phyloP scores from a whole-genome alignment of 2,329 filamentous ascomycete species.

The Epichloe baconii region DNA sequence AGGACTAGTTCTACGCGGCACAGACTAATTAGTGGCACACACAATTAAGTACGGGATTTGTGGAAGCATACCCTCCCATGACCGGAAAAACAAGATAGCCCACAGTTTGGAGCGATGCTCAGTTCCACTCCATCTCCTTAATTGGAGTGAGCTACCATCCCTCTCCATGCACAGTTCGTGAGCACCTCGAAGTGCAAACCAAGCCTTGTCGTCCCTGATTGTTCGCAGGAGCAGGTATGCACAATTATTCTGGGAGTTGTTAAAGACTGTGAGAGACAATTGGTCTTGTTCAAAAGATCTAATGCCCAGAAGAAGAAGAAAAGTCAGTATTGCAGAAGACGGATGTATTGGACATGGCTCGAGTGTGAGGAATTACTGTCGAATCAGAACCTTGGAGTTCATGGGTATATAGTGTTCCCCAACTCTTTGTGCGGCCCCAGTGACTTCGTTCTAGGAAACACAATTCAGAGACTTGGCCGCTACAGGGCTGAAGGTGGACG shows the following conservation, averaged over 20 bases:
- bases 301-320: background rate
- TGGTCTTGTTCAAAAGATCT: slow-evolving; percentile 43
- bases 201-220: slow-evolving; percentile 24
- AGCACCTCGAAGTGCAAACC: slow-evolving; percentile 37
- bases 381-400: slow-evolving; percentile 39
- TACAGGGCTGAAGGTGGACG: background rate
- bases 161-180: slow-evolving; percentile 42
- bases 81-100: slow-evolving; percentile 42
- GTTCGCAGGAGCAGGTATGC: slow-evolving; percentile 36
- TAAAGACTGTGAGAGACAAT: slow-evolving; percentile 39
- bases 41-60: background rate
- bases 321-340: slow-evolving; percentile 1
- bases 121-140: slow-evolving; percentile 37
- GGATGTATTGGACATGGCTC: slow-evolving; percentile 1
- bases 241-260: slow-evolving; percentile 28
- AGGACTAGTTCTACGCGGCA: slow-evolving; percentile 41
- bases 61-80: slow-evolving; percentile 41
- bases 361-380: slow-evolving; percentile 27
- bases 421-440: slow-evolving; percentile 32
- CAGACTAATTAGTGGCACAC: background rate
- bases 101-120: slow-evolving; percentile 34
- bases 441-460: slow-evolving; percentile 27
- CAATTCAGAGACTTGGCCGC: background rate
- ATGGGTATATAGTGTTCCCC: slow-evolving; percentile 30
- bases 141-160: slow-evolving; percentile 32